Conservation (phyloP, 1,284 basidiomycete genomes). For the Limonomyces culmigenus region DNA sequence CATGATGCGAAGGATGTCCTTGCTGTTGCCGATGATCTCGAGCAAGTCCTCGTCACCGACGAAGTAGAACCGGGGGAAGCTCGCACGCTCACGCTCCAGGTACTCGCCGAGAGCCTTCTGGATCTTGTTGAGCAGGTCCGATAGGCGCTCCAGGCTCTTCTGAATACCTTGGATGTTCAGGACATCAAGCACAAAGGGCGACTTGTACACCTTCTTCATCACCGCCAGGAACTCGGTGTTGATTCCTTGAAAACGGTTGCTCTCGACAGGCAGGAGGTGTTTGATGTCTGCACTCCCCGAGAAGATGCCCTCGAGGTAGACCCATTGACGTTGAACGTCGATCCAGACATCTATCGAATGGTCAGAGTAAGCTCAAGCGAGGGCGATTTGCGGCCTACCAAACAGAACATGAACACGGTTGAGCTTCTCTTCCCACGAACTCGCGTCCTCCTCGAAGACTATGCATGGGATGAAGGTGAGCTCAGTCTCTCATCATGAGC, state of each 20-base stretch:
- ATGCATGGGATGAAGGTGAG: constrained; percentile 3
- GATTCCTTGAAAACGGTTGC: constrained; percentile 94
- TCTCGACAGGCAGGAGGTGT: constrained; percentile 95
- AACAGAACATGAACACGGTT: constrained; percentile 94
- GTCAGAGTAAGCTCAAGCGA: not conserved
- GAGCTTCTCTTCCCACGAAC: constrained; percentile 88
- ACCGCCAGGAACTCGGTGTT: constrained; percentile 96
- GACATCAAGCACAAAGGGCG: constrained; percentile 93
- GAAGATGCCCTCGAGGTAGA: constrained; percentile 98
- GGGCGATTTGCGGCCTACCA: constrained; percentile 28
- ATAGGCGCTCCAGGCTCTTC: constrained; percentile 92
- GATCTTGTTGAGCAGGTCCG: constrained; percentile 93
- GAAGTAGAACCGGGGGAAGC: constrained; percentile 99
- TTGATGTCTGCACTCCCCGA: constrained; percentile 98
- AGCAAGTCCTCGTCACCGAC: constrained; percentile 98
- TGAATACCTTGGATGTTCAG: constrained; percentile 94
- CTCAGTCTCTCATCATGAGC: constrained; percentile 1
- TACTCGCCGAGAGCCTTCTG: constrained; percentile 99
- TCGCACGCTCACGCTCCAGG: constrained; percentile 89
- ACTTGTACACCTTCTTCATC: constrained; percentile 99
- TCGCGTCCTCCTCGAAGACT: constrained; percentile 92
- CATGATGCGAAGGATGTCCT: constrained; percentile 93
- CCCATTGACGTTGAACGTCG: constrained; percentile 99
- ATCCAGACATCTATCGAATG: constrained; percentile 79
- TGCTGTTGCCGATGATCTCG: constrained; percentile 99